These are phyloP conservation scores for Fonsecaea monophora DNA, from an alignment of 2,329 filamentous ascomycete species.

Conservation along the genomic window DNA sequence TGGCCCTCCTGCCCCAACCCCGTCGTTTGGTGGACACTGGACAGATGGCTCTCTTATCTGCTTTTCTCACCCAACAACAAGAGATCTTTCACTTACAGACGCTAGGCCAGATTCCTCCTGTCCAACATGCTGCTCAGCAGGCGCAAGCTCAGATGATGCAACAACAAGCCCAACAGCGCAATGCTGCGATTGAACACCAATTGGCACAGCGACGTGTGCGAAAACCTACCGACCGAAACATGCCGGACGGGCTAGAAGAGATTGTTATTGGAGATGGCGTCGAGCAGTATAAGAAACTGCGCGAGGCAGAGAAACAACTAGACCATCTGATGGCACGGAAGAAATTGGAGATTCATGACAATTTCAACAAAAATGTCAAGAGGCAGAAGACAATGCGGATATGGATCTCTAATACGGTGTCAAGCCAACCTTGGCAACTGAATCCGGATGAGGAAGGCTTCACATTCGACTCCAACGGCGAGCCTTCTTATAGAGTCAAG, in stretches of 20 bases:
- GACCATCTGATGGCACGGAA: conserved; percentile 96
- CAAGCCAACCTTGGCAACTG: conserved; percentile 92
- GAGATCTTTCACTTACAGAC: conserved; percentile 10
- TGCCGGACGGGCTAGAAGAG: conserved; percentile 87
- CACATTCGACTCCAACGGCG: conserved; percentile 77
- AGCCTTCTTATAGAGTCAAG: conserved; percentile 86
- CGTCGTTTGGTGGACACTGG: conserved; percentile 15
- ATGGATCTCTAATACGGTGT: conserved; percentile 93
- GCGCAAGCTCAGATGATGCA: conserved; percentile 36
- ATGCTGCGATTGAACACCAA: conserved; percentile 40
- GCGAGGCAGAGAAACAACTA: conserved; percentile 84
- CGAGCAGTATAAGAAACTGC: conserved; percentile 79
- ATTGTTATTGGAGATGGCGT: conserved; percentile 82
- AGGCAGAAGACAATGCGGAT: conserved; percentile 84
- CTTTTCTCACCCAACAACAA: conserved; percentile 9
- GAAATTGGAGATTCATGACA: conserved; percentile 86
- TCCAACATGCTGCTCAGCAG: conserved; percentile 36
- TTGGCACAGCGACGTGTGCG: conserved; percentile 76
- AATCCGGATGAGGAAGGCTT: conserved; percentile 75
- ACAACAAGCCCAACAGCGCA: conserved; percentile 39
- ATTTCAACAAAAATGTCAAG: conserved; percentile 75
- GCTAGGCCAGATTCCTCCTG: conserved; percentile 35
- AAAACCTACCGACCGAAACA: conserved; percentile 92
- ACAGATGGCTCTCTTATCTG: conserved; percentile 6
- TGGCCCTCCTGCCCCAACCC: background rate